Evolutionary conservation across 2,329 filamentous ascomycete genomes (phyloP).

Genomic region (Colletotrichum siamense): DNA sequence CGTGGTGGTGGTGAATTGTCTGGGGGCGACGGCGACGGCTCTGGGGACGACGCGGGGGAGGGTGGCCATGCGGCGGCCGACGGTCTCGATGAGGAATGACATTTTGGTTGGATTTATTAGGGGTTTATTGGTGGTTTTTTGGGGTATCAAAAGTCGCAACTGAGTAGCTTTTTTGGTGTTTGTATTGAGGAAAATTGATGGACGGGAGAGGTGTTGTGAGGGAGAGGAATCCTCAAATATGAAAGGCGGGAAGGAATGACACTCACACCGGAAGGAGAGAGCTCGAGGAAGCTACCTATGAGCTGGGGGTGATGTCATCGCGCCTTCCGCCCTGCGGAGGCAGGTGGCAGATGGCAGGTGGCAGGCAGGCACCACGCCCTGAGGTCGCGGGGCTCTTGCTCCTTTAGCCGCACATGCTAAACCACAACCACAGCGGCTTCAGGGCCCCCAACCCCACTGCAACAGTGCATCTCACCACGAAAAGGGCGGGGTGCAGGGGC

Average conservation of each 20-base stretch:
- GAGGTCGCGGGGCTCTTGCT: neutral
- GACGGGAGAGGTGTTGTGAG: rapidly evolving
- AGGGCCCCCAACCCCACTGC: neutral
- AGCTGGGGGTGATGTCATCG: constrained; percentile 19
- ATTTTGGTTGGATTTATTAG: constrained; percentile 36
- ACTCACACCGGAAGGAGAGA: neutral
- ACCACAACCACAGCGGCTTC: neutral
- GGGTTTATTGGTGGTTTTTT: neutral
- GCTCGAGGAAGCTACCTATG: neutral
- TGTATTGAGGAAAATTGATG: neutral
- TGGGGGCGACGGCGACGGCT: constrained; percentile 43
- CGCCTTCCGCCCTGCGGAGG: neutral
- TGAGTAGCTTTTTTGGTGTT: neutral
- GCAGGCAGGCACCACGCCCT: neutral
- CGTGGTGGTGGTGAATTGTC: constrained; percentile 56
- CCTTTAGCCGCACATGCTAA: neutral
- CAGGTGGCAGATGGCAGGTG: neutral
- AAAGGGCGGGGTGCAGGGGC: neutral
- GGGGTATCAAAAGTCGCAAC: neutral
- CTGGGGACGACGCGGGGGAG: constrained; percentile 39
- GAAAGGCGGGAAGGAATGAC: neutral
- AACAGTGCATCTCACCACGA: neutral
- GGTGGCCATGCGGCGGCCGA: constrained; percentile 45
- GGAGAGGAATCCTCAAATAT: neutral
- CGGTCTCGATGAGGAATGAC: constrained; percentile 58